phyloP scores from a whole-genome alignment of 225 moss, liverwort and hornwort species.

The Pseudisothecium myosuroides region DNA sequence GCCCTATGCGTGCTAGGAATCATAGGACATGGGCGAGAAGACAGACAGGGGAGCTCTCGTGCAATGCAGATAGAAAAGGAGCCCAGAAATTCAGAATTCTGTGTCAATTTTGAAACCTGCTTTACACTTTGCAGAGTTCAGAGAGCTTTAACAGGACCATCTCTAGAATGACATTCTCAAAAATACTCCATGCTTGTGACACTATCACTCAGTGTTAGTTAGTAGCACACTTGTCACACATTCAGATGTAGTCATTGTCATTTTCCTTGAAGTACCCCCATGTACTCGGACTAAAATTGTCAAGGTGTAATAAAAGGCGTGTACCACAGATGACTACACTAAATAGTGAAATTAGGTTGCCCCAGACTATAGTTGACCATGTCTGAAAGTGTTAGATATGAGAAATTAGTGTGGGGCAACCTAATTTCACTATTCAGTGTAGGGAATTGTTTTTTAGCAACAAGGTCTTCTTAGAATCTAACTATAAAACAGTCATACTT shows the following conservation, averaged over 20 bases:
- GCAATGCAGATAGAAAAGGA: too few species aligned
- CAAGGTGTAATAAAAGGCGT: neutral
- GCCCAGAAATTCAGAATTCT: neutral
- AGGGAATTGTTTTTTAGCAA: neutral
- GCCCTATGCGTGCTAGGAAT: too few species aligned
- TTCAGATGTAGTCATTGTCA: neutral
- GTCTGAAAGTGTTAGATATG: too few species aligned
- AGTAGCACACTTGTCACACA: neutral
- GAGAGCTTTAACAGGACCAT: neutral
- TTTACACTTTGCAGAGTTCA: neutral
- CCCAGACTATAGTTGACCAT: too few species aligned
- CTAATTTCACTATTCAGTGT: too few species aligned
- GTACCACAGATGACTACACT: neutral
- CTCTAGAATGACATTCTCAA: neutral
- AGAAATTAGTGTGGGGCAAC: too few species aligned
- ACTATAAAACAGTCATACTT: neutral
- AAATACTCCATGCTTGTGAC: neutral
- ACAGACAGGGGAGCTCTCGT: too few species aligned
- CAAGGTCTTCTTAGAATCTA: too few species aligned
- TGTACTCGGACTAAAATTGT: too few species aligned
- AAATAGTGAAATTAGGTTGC: too few species aligned
- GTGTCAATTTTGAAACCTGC: neutral
- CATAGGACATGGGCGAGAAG: neutral
- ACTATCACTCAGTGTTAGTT: neutral
- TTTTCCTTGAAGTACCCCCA: too few species aligned